Conservation (phyloP, 306 rosid species). For the Leucaena leucocephala region DNA sequence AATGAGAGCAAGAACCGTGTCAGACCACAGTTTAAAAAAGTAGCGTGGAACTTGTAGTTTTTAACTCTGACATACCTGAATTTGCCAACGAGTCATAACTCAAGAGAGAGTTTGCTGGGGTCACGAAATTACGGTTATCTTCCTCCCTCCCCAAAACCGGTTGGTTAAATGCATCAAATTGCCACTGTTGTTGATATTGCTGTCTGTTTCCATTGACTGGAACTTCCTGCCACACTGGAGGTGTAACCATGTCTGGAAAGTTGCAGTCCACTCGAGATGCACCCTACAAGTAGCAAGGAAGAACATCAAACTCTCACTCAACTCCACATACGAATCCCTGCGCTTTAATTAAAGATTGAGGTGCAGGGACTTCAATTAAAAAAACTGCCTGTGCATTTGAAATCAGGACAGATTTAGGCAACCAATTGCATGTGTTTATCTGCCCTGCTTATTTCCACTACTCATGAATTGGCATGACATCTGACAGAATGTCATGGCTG, state of each 20-base stretch:
- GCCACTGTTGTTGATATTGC: slow-evolving; percentile 83
- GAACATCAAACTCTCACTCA: neutral
- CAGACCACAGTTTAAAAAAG: neutral
- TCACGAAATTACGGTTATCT: slow-evolving; percentile 59
- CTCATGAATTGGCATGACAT: neutral
- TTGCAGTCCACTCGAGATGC: slow-evolving; percentile 59
- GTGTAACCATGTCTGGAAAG: slow-evolving; percentile 61
- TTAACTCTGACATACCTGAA: slow-evolving; percentile 62
- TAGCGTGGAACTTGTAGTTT: neutral
- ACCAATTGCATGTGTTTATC: slow-evolving; percentile 25
- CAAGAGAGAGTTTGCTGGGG: slow-evolving; percentile 77
- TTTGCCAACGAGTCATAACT: slow-evolving; percentile 73
- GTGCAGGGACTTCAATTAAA: neutral
- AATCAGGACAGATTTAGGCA: slow-evolving; percentile 6
- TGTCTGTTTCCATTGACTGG: slow-evolving; percentile 62
- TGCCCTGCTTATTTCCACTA: slow-evolving; percentile 1
- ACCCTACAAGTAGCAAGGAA: slow-evolving; percentile 49
- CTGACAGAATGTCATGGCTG: slow-evolving; percentile 24
- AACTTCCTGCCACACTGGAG: slow-evolving; percentile 66
- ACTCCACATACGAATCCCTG: neutral
- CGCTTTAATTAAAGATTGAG: slow-evolving; percentile 6
- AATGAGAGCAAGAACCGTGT: slow-evolving; percentile 9
- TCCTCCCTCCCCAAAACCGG: slow-evolving; percentile 76
- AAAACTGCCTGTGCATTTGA: neutral
- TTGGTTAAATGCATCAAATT: slow-evolving; percentile 59